Evolutionary conservation across 129 eudicot genomes (phyloP).

Genomic region (Arctium lappa): DNA sequence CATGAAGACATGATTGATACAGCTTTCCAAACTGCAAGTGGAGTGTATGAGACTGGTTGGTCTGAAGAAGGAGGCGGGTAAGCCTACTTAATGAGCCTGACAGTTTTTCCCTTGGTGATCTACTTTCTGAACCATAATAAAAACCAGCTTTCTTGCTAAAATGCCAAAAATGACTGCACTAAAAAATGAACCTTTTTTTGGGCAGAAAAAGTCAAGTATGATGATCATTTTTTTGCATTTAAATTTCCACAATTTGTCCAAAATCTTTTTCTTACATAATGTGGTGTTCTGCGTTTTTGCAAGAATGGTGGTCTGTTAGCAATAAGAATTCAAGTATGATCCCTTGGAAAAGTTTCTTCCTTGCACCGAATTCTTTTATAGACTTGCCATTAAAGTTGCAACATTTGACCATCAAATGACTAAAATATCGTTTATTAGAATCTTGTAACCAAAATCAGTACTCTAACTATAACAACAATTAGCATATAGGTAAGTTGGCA

Average conservation of each 20-base stretch:
- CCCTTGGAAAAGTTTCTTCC: not conserved
- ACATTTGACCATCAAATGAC: too few species aligned
- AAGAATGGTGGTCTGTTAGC: not conserved
- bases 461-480: too few species aligned
- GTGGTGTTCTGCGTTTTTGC: not conserved
- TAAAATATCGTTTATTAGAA: too few species aligned
- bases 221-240: not conserved
- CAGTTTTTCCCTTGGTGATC: not conserved
- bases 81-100: slow-evolving; percentile 13
- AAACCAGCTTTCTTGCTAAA: not conserved
- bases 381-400: not conserved
- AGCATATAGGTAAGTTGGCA: too few species aligned
- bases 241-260: not conserved
- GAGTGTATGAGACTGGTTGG: slow-evolving; percentile 79
- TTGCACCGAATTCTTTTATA: not conserved
- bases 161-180: not conserved
- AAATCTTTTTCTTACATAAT: too few species aligned
- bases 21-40: slow-evolving; percentile 82
- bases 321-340: too few species aligned
- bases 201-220: not conserved
- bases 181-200: too few species aligned
- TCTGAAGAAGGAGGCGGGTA: slow-evolving; percentile 80
- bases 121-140: not conserved
- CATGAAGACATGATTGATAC: slow-evolving; percentile 83
- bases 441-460: too few species aligned